Evolutionary conservation across 495 filamentous ascomycete genomes (phyloP), one percentile per base, ranked within the genome.

Genomic region (Amphirosellinia nigrospora): DNA sequence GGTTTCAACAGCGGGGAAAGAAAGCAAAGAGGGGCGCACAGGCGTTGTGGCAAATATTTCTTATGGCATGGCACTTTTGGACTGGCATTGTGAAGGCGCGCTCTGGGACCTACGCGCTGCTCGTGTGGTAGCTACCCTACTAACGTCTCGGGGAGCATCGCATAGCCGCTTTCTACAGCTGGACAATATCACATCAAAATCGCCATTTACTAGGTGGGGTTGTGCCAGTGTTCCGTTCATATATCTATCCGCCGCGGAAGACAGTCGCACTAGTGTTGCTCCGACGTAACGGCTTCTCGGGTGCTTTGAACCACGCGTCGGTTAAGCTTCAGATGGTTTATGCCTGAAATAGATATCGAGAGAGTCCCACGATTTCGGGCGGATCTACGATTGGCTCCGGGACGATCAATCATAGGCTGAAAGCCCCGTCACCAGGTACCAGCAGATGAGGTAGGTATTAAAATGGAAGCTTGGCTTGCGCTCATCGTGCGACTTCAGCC

Each of bases 201-300:
- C 46, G 21, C 58, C 16, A 11, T 38, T 39, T 23, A 16, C 46
- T 30, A 26, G 36, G 16, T 9, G 7, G 15, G 28, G 30, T 19
- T 23, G 34, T 41, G 8, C 21, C 34, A 19, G 55, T 59, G n/a
- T 56, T 60, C 26, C 30, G 19, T 58, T n/a, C 21, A 26, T 34
- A 21, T 52, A 30, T 9, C 32, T 21, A 13, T 46, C 32, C 30
- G 28, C 26, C 2, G 11, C 48, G 30, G 38, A 64, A 26, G 55
- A 63, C 36, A 21, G 48, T 63, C 28, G 28, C 48, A 63, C 48
- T 30, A 32, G 38, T 64, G 13, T 46, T 21, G 38, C 38, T 60
- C 48, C 38, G 68, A n/a, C 58, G 68, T 58, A 55, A 64, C 46
- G 58, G 36, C 46, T 48, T 38, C 53, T 34, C 34, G 56, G n/a